Conservation (phyloP, 2,329 filamentous ascomycete species). For the Fusarium penzigii region DNA sequence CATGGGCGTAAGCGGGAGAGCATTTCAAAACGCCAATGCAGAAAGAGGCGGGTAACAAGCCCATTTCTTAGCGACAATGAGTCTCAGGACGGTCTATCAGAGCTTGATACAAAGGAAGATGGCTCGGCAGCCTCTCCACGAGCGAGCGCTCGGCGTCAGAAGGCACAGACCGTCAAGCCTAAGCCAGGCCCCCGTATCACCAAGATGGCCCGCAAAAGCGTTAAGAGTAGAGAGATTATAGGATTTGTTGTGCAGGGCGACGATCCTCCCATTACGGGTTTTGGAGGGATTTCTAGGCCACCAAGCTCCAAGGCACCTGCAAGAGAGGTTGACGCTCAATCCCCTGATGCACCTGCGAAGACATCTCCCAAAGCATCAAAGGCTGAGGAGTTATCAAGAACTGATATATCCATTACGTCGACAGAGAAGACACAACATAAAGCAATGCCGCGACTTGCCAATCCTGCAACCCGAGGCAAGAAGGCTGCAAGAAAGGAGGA, state of each 20-base stretch:
- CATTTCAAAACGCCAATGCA: neutral
- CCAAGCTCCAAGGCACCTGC: neutral
- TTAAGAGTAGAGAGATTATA: slow-evolving; percentile 50
- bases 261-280: slow-evolving; percentile 11
- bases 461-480: slow-evolving; percentile 54
- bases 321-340: neutral
- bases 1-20: neutral
- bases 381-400: neutral
- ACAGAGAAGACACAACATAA: slow-evolving; percentile 12
- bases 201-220: slow-evolving; percentile 42
- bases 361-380: neutral
- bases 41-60: neutral
- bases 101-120: neutral
- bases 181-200: slow-evolving; percentile 39
- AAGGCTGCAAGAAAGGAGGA: slow-evolving; percentile 55
- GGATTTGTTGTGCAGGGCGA: slow-evolving; percentile 35
- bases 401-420: neutral
- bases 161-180: neutral
- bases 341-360: neutral
- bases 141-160: neutral
- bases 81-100: neutral
- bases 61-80: neutral
- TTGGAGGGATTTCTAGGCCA: slow-evolving; percentile 16
- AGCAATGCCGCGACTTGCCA: slow-evolving; percentile 34
- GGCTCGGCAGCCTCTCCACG: neutral